phyloP scores from a whole-genome alignment of 2,329 filamentous ascomycete species.

The Achaetomium macrosporum region DNA sequence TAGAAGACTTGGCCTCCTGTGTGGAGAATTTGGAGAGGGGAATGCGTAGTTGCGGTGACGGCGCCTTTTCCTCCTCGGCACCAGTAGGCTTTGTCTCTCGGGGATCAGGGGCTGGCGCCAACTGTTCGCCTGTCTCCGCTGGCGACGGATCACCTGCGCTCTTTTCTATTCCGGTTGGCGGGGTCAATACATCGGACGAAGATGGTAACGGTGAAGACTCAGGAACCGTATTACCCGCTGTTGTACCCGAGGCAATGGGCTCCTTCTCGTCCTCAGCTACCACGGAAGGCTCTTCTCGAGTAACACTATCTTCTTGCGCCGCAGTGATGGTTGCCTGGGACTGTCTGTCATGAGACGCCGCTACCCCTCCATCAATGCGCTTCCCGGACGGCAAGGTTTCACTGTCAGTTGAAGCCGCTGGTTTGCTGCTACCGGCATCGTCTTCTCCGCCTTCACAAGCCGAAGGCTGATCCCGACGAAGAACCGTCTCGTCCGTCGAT shows the following conservation, averaged over 20 bases:
- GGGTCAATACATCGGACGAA: background rate
- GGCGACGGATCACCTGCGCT: background rate
- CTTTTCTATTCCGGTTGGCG: background rate
- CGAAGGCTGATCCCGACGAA: slow-evolving; percentile 33
- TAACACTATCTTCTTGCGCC: background rate
- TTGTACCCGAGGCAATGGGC: background rate
- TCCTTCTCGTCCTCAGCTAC: slow-evolving; percentile 9
- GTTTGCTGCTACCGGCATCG: background rate
- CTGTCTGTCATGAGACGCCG: slow-evolving; percentile 1
- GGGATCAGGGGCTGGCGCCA: background rate
- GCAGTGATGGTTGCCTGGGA: slow-evolving; percentile 5
- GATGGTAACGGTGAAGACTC: background rate
- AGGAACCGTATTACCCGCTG: background rate
- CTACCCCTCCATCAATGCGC: background rate
- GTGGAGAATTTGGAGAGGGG: slow-evolving; percentile 42
- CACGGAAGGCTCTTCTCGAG: background rate
- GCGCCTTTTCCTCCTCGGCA: slow-evolving; percentile 14
- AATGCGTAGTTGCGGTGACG: slow-evolving; percentile 26
- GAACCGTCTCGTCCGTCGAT: slow-evolving; percentile 54
- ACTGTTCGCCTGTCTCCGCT: background rate
- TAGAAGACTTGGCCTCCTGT: slow-evolving; percentile 29
- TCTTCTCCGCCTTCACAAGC: background rate
- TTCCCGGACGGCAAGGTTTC: slow-evolving; percentile 3
- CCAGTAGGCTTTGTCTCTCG: background rate
- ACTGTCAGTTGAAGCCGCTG: background rate